Evolutionary conservation across 331 rosid genomes (phyloP).

Genomic region (Pyrus hybrid): DNA sequence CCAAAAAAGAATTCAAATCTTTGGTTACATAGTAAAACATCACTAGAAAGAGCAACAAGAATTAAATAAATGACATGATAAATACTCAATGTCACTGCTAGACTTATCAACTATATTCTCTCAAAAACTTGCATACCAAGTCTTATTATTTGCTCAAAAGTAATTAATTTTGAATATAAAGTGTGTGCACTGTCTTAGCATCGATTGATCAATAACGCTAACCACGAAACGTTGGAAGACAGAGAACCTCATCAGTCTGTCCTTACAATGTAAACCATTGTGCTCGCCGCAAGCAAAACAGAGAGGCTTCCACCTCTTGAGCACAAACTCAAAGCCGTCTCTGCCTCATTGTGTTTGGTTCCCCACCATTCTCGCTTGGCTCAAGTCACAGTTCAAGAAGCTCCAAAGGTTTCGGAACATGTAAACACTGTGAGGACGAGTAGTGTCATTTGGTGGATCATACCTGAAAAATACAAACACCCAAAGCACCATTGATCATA

Average conservation of each 20-base stretch:
- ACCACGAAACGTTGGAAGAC: slow-evolving; percentile 32
- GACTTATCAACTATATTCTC: not conserved
- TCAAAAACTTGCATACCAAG: not conserved
- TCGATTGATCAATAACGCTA: slow-evolving; percentile 4
- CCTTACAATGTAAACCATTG: slow-evolving; percentile 47
- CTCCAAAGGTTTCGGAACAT: slow-evolving; percentile 31
- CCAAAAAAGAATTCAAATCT: too few relatives aligned
- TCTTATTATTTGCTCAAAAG: not conserved
- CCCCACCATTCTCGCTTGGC: slow-evolving; percentile 32
- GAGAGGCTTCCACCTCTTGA: slow-evolving; percentile 43
- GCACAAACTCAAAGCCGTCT: slow-evolving; percentile 47
- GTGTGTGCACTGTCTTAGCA: not conserved
- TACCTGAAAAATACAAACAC: slow-evolving; percentile 53
- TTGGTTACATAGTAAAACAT: too few relatives aligned
- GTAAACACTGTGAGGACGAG: slow-evolving; percentile 55
- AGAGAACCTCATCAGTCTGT: slow-evolving; percentile 64
- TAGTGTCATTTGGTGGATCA: slow-evolving; percentile 41
- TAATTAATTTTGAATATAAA: not conserved
- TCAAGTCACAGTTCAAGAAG: slow-evolving; percentile 42
- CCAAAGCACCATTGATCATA: not conserved
- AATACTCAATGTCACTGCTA: too few relatives aligned
- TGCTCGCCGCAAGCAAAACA: slow-evolving; percentile 57
- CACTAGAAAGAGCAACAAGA: too few relatives aligned
- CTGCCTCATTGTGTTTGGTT: slow-evolving; percentile 39
- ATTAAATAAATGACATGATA: too few relatives aligned